Evolutionary conservation across 257 asterid genomes (phyloP), one percentile per base, ranked within the genome.

Genomic region (Solanum pimpinellifolium): DNA sequence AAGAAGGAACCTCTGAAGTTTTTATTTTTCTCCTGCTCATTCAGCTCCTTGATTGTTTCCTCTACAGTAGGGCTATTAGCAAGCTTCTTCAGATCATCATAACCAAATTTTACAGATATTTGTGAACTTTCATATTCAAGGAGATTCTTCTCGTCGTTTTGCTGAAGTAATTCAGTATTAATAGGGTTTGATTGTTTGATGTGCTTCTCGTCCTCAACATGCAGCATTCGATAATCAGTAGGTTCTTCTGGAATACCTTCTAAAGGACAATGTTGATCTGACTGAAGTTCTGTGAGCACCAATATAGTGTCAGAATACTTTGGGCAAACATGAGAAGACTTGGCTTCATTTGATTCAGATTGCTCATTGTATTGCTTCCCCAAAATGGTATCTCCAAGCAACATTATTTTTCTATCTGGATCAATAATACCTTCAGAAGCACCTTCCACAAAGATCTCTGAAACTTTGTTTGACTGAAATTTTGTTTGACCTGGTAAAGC

Each of bases 1-100:
- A 87, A 92, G 92, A 95, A 95, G 33, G 98, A 94, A 87, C 87
- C 90, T 86, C 84, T 90, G 91, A 90, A 91, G 69, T 68, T 78
- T 83, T 82, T 88, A 69, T 81, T 85, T 83, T 65, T 91, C 83
- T 90, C 92, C 60, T 49, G 88, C 90, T 88, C 94, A 52, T 90
- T 92, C 39, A 83, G 86, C 78, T 85, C 92, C 44, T 90, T 68
- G 86, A 86, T 70, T 14, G 85, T 85, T 84, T 83, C 87, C 87
- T 86, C 92, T 84, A 89, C 89, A 86, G 83, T 89, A 87, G 88
- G 86, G 68, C 81, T 80, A 85, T 44, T 89, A 88, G 90, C 73
- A 84, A 88, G 87, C 56, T 90, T 87, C 83, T 86, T 83, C 82
- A 86, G 62, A 84, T 88, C 83, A 84, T 87, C 87, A 88, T 60